A percentile compares a stretch with the other conserved stretches of the same genome.
Conservation (phyloP, 2,329 filamentous ascomycete species). For the Magnaporthiopsis incrustans region DNA sequence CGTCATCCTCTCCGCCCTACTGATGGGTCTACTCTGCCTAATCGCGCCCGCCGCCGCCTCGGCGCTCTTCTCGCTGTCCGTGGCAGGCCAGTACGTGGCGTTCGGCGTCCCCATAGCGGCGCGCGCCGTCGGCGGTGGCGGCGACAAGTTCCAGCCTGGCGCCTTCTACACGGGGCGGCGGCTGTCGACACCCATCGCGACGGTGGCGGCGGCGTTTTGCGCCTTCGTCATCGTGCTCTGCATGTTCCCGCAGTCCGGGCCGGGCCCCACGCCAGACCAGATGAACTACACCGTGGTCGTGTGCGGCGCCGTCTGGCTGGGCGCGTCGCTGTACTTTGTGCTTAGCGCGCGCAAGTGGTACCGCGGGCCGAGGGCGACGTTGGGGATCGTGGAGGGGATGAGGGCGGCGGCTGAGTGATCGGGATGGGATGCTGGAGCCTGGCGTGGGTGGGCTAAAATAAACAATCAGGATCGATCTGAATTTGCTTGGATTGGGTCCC, state of each 20-base stretch:
- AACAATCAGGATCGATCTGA: too few relatives aligned
- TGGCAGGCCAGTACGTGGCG: slow-evolving; percentile 53
- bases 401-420: background rate
- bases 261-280: slow-evolving; percentile 35
- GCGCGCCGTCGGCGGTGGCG: slow-evolving; percentile 45
- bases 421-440: too few relatives aligned
- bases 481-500: too few relatives aligned
- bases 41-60: slow-evolving; percentile 49
- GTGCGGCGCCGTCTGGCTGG: slow-evolving; percentile 50
- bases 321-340: slow-evolving; percentile 46
- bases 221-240: slow-evolving; percentile 45
- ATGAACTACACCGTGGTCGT: slow-evolving; percentile 61
- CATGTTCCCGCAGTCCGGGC: slow-evolving; percentile 51
- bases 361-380: slow-evolving; percentile 20
- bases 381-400: background rate
- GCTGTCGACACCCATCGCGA: slow-evolving; percentile 41
- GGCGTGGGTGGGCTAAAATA: too few relatives aligned
- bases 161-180: slow-evolving; percentile 50
- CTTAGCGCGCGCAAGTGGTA: slow-evolving; percentile 50
- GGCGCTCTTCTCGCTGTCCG: slow-evolving; percentile 50
- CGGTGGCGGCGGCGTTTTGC: slow-evolving; percentile 44
- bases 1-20: slow-evolving; percentile 37
- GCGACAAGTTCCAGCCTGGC: slow-evolving; percentile 43
- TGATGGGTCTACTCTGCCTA: slow-evolving; percentile 49
- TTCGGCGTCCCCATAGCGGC: slow-evolving; percentile 52